Conservation (phyloP, 78 protist genomes). For the Bodo saltans region DNA sequence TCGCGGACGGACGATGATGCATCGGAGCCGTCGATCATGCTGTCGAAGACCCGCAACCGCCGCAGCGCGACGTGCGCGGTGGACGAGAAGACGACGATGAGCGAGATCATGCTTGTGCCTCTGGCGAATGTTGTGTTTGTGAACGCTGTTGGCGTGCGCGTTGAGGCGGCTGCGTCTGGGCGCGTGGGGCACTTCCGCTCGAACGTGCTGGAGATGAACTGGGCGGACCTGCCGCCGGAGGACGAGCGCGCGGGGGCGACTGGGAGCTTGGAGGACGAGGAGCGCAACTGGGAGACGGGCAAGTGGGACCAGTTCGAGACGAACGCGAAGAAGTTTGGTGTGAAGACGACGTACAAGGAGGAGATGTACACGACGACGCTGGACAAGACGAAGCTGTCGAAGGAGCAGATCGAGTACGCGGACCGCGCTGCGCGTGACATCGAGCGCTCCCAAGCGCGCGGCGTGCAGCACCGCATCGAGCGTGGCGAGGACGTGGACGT, state of each 20-base stretch:
- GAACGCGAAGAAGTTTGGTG: background rate
- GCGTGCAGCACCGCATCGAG: background rate
- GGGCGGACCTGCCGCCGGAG: background rate
- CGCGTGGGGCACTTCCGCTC: background rate
- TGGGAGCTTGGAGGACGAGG: background rate
- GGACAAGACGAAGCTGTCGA: conserved; percentile 16
- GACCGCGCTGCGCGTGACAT: background rate
- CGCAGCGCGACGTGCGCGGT: background rate
- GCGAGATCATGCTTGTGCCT: background rate
- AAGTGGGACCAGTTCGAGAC: conserved; percentile 37
- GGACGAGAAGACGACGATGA: background rate
- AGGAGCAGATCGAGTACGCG: conserved; percentile 20
- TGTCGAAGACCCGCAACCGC: background rate
- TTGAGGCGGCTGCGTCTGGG: background rate
- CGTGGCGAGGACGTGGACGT: background rate
- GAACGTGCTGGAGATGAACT: background rate
- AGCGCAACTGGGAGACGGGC: background rate
- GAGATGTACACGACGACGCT: conserved; percentile 23
- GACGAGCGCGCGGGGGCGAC: background rate
- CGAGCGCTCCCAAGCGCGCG: background rate
- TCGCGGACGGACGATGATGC: background rate
- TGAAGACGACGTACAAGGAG: conserved; percentile 34
- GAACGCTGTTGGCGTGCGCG: background rate
- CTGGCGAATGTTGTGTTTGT: background rate
- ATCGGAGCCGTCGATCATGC: background rate